Evolutionary conservation across 768 basidiomycete genomes (phyloP).

Genomic region (Amanita muscaria): DNA sequence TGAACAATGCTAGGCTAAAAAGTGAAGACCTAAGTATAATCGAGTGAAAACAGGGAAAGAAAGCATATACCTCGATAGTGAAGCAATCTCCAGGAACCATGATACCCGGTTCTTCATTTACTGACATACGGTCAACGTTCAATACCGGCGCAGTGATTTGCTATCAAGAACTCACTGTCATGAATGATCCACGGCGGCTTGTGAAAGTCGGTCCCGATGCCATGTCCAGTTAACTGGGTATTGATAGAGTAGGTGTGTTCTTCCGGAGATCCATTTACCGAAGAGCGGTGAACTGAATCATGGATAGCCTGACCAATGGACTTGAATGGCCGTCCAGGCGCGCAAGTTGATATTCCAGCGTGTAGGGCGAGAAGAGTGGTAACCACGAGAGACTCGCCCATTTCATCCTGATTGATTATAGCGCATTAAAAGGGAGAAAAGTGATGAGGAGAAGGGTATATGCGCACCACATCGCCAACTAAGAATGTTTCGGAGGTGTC

Average conservation of each 20-base stretch:
- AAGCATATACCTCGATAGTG: conserved; percentile 93
- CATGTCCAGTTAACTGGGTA: conserved; percentile 73
- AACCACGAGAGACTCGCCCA: conserved; percentile 55
- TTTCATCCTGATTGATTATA: conserved; percentile 46
- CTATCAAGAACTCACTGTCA: conserved; percentile 37
- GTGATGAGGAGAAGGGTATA: no score
- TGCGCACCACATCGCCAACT: conserved; percentile 68
- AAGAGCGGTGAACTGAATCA: conserved; percentile 26
- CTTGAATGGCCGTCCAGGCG: conserved; percentile 59
- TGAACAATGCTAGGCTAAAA: conserved; percentile 68
- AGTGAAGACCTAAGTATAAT: neutral
- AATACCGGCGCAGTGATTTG: neutral
- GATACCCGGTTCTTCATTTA: conserved; percentile 71
- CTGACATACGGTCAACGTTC: conserved; percentile 28
- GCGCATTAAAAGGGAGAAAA: neutral
- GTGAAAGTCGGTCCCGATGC: conserved; percentile 79
- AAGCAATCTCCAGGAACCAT: conserved; percentile 88
- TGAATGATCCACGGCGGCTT: conserved; percentile 78
- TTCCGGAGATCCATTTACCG: neutral
- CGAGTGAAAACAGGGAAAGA: no score
- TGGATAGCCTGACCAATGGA: conserved; percentile 69
- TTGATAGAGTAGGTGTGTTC: conserved; percentile 49
- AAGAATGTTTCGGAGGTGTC: conserved; percentile 83
- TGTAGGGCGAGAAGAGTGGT: conserved; percentile 58
- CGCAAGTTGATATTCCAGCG: conserved; percentile 66